Percentiles rank a stretch among this genome's conserved stretches.
Conservation (phyloP, 371 early-diverging fungal genomes). For the Lichtheimia hyalospora region DNA sequence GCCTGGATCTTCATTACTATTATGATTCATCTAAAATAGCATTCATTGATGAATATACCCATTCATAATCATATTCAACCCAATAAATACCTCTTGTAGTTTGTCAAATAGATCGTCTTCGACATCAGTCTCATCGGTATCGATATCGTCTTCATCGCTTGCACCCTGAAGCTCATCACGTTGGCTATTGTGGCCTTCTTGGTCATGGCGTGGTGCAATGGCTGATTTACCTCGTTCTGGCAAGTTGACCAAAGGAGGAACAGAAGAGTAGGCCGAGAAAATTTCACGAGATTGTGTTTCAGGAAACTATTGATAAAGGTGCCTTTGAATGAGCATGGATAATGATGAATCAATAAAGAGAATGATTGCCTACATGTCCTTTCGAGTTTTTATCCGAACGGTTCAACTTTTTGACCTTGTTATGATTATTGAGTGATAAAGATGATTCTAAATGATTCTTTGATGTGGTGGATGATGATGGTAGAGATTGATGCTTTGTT, state of each 20-base stretch:
- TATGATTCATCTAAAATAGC: too few species aligned
- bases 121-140: constrained; percentile 28
- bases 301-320: constrained; percentile 1
- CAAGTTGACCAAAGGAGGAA: constrained; percentile 14
- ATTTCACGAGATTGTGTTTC: constrained; percentile 18
- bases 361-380: not conserved
- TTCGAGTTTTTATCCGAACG: not conserved
- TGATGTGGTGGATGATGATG: not conserved
- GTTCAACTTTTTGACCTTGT: not conserved
- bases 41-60: too few species aligned
- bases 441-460: too few species aligned
- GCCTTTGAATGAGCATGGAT: not conserved
- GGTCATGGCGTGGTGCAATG: not conserved
- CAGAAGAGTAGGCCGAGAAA: constrained; percentile 9
- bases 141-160: constrained; percentile 13
- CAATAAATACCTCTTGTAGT: constrained; percentile 17
- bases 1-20: too few species aligned
- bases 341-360: not conserved
- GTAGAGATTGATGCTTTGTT: constrained; percentile 1
- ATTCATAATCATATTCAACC: too few species aligned
- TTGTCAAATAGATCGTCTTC: constrained; percentile 25
- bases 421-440: too few species aligned
- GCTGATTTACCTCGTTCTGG: constrained; percentile 7
- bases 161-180: not conserved
- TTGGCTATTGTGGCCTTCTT: not conserved